Base-by-base conservation (phyloP, 495 filamentous ascomycete species). In the Penicillium verhagenii region DNA sequence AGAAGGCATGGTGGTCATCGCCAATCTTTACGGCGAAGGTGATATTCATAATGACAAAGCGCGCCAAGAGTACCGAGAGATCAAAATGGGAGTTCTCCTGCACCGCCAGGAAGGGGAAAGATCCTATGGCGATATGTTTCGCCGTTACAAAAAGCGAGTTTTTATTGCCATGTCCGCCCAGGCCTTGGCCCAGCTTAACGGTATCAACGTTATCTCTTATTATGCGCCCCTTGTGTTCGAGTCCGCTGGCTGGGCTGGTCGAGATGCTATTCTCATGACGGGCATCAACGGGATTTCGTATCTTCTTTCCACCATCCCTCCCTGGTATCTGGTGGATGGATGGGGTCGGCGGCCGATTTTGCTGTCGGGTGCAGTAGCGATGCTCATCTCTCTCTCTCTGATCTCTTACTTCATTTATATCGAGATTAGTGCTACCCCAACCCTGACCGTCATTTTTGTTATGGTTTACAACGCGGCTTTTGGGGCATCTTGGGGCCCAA, bases 101-200 rank as follows among this genome's bases (percentile, higher is more conserved):
- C 87, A 91, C 66, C 89, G 94, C 16, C 90, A 95, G 72, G 94
- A 97, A 72, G 94, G 95, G 50, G 94, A 97, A 70, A 80, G 93
- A 58, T 86, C 90, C 0, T 98, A 97, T 66, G 58, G 70, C 9
- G 95, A 98, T 58, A 98, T 98, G 94, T 98, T 97, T 79, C 86
- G 78, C 51, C 86, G 94, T 37, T 98, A 98, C 74, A 80, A 80
- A 61, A 92, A 86, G 57, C 91, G 94, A 33, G 91, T 98, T 57
- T 87, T 97, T 65, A 97, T 98, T 72, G 94, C 94, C 70, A 98
- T 98, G 95, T 97, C 94, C 7, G 94, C 94, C 5, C 94, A 98
- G 65, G 90, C 89, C 1, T 81, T 98, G 49, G 95, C 94, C 16
- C 94, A 98, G 69, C 81, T 97, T 20, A 98, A 97, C 73, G 94